phyloP scores from a whole-genome alignment of 2,329 filamentous ascomycete genomes.

The Corinectria fuckeliana region DNA sequence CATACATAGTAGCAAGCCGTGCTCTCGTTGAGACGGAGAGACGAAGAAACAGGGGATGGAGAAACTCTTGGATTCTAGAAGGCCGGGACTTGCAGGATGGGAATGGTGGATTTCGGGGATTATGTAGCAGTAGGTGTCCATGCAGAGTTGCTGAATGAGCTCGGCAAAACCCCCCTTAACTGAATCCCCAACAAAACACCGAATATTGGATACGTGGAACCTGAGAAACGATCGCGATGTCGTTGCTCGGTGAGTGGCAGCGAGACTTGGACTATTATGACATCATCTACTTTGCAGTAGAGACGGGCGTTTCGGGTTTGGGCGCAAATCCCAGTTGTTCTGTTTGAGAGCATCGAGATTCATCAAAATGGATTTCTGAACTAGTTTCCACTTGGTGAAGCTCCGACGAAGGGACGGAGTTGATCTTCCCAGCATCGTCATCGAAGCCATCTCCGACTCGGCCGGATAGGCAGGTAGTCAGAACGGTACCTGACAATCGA shows the following conservation, averaged over 20 bases:
- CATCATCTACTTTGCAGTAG: conserved; percentile 2
- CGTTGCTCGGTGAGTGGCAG: background rate
- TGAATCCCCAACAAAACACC: background rate
- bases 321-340: background rate
- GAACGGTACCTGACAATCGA: conserved; percentile 21
- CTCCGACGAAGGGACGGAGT: no score
- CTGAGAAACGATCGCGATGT: background rate
- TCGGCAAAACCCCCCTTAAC: no score
- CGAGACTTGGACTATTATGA: conserved; percentile 4
- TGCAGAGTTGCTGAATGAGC: background rate
- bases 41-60: background rate
- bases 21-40: background rate
- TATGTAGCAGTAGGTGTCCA: background rate
- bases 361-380: no score
- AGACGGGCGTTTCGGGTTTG: background rate
- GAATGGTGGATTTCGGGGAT: background rate
- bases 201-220: background rate
- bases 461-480: background rate
- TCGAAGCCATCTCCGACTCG: conserved; percentile 2
- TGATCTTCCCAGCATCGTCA: no score
- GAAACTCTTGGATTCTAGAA: background rate
- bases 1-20: no score
- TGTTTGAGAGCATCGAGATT: background rate
- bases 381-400: no score
- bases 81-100: background rate